Evolutionary conservation across 2,329 filamentous ascomycete species (phyloP), one percentile per base, ranked within the genome.

Genomic region (Rosellinia necatrix): DNA sequence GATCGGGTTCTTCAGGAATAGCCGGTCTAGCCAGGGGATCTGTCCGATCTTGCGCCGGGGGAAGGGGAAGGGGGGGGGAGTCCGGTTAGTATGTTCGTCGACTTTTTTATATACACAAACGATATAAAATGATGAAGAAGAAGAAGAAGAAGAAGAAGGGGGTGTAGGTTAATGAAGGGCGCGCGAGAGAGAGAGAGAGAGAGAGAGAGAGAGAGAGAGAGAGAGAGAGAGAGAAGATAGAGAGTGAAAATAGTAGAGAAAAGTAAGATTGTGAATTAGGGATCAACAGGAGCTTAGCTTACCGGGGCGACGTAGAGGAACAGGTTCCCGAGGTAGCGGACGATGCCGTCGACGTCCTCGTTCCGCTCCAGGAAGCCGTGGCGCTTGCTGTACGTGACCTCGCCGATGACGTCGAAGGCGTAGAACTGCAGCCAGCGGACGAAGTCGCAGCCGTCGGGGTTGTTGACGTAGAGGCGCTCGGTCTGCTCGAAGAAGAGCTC

Each of bases 361-460:
- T 90, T 87, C 67, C 82, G 81, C 70, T 92, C 88, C 2, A 92
- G 74, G 62, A 92, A 92, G 0, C 90, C 90, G 55, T 91, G 81
- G 0, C 87, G 79, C 69, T 90, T 90, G 69, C 84, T 86, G 73
- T 90, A 92, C 0, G 88, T 91, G 66, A 92, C 82, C 59, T 90
- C 86, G 5, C 88, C 88, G 59, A 91, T 91, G 12, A 92, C 89
- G 67, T 92, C 90, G 66, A 92, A 92, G 0, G 90, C 90, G 64
- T 90, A 92, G 68, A 86, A 92, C 66, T 92, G 89, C 54, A 92
- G 74, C 89, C 89, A 92, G 54, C 79, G 76, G 1, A 84, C 83
- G 53, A 91, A 87, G 66, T 90, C 82, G 66, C 86, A 89, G 21
- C 72, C 71, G 7, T 70, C 63, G 1, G 63, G 53, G 21, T 75